Evolutionary conservation across 2,329 filamentous ascomycete genomes (phyloP).

Genomic region (Hypoxylon sp.): DNA sequence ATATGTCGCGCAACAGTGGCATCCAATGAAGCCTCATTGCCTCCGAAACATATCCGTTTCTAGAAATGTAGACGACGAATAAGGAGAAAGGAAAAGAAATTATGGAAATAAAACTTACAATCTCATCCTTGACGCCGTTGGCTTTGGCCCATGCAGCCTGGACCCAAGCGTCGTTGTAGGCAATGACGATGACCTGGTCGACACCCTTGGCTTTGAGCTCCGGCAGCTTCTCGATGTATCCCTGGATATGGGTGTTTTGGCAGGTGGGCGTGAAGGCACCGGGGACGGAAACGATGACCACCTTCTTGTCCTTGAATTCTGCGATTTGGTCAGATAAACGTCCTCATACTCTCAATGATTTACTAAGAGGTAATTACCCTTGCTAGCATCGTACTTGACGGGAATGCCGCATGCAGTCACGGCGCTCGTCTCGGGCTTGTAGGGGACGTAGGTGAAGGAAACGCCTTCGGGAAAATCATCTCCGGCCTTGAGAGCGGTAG

Average conservation of each 20-base stretch:
- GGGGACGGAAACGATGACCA: constrained; percentile 69
- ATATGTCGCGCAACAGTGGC: constrained; percentile 25
- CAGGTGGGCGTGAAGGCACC: constrained; percentile 91
- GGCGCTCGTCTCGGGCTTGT: constrained; percentile 75
- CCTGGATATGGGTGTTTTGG: constrained; percentile 84
- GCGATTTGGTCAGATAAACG: background rate
- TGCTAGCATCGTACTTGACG: constrained; percentile 82
- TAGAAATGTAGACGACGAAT: background rate
- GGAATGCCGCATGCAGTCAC: constrained; percentile 85
- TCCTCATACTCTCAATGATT: background rate
- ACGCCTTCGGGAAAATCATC: constrained; percentile 87
- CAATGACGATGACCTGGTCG: constrained; percentile 84
- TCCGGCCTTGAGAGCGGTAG: constrained; percentile 81
- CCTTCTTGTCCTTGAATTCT: constrained; percentile 70
- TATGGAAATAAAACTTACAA: constrained; percentile 59
- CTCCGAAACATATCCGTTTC: constrained; percentile 10
- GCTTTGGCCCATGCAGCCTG: constrained; percentile 94
- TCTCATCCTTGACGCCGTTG: constrained; percentile 80
- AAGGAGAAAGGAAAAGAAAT: constrained; percentile 1
- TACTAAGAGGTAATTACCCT: constrained; percentile 62
- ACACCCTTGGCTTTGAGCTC: constrained; percentile 85
- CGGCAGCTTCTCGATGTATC: constrained; percentile 80
- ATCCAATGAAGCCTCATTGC: constrained; percentile 13
- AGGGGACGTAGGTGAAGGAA: constrained; percentile 87
- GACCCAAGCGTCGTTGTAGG: constrained; percentile 87